Evolutionary conservation across 2,329 filamentous ascomycete genomes (phyloP).

Genomic region (Beauveria brongniartii): DNA sequence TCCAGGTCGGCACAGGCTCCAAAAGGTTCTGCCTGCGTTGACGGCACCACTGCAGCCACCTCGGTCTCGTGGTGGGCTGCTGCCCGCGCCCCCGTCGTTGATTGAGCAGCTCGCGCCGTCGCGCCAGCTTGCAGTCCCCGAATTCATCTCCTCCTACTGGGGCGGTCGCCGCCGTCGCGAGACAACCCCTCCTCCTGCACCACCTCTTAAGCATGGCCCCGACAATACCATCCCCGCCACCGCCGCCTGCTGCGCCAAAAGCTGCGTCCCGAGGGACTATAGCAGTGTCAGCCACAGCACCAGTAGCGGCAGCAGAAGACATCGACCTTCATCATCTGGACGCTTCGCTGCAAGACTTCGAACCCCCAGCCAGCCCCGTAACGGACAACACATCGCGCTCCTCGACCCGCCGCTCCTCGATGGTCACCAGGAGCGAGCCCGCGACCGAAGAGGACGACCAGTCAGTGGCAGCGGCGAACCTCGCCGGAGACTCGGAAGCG

Average conservation of each 20-base stretch:
- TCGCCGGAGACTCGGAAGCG: constrained; percentile 36
- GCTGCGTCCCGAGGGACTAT: constrained; percentile 2
- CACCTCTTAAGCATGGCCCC: background rate
- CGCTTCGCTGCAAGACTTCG: constrained; percentile 48
- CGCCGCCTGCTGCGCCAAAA: background rate
- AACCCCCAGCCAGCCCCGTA: constrained; percentile 34
- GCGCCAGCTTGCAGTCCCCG: constrained; percentile 6
- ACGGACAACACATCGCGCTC: background rate
- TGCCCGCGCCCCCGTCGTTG: background rate
- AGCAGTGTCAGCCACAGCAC: constrained; percentile 11
- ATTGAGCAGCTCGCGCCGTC: background rate
- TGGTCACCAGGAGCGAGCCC: constrained; percentile 25
- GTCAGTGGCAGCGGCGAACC: constrained; percentile 5
- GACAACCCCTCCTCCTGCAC: background rate
- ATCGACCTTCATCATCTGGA: constrained; percentile 37
- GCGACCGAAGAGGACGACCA: constrained; percentile 23
- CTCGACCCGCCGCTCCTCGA: constrained; percentile 24
- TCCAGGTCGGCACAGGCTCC: background rate
- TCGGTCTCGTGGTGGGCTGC: background rate
- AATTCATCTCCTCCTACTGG: constrained; percentile 2
- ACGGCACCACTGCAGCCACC: background rate
- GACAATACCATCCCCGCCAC: constrained; percentile 1
- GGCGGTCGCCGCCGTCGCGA: background rate
- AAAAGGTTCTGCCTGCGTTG: constrained; percentile 6
- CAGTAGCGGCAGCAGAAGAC: background rate